Evolutionary conservation across 306 rosid genomes (phyloP).

Genomic region (Acacia confusa): DNA sequence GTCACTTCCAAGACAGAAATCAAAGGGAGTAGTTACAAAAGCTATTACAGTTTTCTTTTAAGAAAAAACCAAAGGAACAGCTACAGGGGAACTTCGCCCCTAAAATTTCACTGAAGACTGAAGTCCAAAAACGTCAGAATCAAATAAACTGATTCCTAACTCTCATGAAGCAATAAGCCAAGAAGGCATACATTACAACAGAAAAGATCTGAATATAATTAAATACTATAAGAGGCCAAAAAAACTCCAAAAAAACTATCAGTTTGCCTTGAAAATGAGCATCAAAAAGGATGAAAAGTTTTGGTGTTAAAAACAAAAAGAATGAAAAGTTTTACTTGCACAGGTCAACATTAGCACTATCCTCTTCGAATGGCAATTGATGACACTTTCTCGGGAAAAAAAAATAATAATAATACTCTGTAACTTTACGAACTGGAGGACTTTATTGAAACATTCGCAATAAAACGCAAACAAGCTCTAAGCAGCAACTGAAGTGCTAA

Average conservation of each 20-base stretch:
- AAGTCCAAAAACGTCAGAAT: neutral
- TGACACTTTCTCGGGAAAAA: neutral
- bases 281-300: neutral
- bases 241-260: neutral
- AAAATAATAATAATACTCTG: neutral
- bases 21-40: neutral
- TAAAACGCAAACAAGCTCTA: neutral
- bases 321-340: neutral
- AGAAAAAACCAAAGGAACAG: neutral
- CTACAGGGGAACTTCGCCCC: neutral
- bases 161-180: neutral
- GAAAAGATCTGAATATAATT: neutral
- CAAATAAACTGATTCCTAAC: neutral
- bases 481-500: neutral
- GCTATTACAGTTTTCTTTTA: neutral
- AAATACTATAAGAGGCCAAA: neutral
- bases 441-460: neutral
- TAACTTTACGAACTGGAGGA: neutral
- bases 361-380: neutral
- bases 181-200: neutral
- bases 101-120: neutral
- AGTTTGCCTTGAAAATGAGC: neutral
- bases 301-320: neutral
- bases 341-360: neutral
- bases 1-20: neutral